Evolutionary conservation across 2,329 filamentous ascomycete genomes (phyloP).

Genomic region (Arthrobotrys conoides): DNA sequence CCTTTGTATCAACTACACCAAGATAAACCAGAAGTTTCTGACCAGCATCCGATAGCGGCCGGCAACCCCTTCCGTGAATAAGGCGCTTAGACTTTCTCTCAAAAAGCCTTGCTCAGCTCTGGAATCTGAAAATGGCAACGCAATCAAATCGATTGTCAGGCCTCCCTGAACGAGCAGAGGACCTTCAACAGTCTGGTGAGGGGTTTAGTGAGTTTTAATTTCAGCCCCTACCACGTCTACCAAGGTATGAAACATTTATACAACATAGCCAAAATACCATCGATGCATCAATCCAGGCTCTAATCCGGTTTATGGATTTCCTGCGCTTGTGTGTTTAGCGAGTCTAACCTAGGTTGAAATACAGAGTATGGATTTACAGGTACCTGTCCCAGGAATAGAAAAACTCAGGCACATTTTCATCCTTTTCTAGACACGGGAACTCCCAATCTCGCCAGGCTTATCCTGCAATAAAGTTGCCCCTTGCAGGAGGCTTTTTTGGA

Average conservation of each 20-base stretch:
- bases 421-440: constrained; percentile 27
- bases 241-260: constrained; percentile 53
- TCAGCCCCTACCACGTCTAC: constrained; percentile 41
- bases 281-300: constrained; percentile 4
- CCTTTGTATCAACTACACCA: background rate
- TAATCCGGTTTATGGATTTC: constrained; percentile 6
- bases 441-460: constrained; percentile 34
- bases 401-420: constrained; percentile 22
- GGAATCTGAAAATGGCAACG: constrained; percentile 21
- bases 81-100: constrained; percentile 40
- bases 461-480: constrained; percentile 34
- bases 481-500: constrained; percentile 49
- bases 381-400: constrained; percentile 23
- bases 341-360: background rate
- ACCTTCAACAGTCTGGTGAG: constrained; percentile 10
- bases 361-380: constrained; percentile 9
- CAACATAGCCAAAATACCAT: constrained; percentile 48
- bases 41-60: constrained; percentile 50
- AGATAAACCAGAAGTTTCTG: constrained; percentile 1
- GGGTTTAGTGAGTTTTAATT: constrained; percentile 47
- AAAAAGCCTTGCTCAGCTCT: constrained; percentile 1
- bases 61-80: constrained; percentile 48
- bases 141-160: constrained; percentile 43
- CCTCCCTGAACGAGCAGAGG: constrained; percentile 19
- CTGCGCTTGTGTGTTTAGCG: constrained; percentile 17